Conservation (phyloP, 2,329 filamentous ascomycete species). For the Curvularia hawaiiensis region DNA sequence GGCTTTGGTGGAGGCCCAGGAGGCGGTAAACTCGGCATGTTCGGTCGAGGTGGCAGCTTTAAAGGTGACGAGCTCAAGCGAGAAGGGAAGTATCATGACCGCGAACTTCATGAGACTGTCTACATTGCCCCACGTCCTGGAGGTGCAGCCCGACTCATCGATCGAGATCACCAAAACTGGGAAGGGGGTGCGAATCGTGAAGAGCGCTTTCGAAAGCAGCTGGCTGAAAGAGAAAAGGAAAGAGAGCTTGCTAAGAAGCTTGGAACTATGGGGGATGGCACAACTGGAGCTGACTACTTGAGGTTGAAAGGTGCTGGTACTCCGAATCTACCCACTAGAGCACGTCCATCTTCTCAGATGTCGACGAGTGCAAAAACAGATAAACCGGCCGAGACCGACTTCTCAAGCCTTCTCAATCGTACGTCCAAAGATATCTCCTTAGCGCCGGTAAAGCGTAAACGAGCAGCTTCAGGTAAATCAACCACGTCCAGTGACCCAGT, state of each 20-base stretch:
- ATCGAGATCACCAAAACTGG: constrained; percentile 59
- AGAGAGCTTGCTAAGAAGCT: constrained; percentile 73
- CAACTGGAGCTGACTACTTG: constrained; percentile 75
- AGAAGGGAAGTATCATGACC: constrained; percentile 59
- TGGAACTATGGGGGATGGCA: constrained; percentile 63
- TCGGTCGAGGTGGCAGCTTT: constrained; percentile 28
- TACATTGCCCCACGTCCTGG: constrained; percentile 50
- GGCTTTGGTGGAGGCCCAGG: constrained; percentile 49
- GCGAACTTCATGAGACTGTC: constrained; percentile 58
- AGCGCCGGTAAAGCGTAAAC: constrained; percentile 52
- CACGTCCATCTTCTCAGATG: constrained; percentile 24
- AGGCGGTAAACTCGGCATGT: constrained; percentile 41
- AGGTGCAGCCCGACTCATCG: constrained; percentile 67
- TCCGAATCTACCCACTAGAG: constrained; percentile 25
- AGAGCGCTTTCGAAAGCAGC: constrained; percentile 67
- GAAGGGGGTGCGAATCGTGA: constrained; percentile 62
- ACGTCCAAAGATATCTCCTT: constrained; percentile 51
- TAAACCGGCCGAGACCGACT: constrained; percentile 30
- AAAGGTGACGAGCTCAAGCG: constrained; percentile 37
- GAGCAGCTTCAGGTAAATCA: constrained; percentile 39
- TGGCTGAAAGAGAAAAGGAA: constrained; percentile 73
- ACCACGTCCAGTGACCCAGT: constrained; percentile 44
- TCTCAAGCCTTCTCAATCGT: constrained; percentile 52
- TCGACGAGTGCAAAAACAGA: constrained; percentile 22
- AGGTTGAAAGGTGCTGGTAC: constrained; percentile 41